Conservation (phyloP, 1,284 basidiomycete genomes). For the Agaricales sp. region DNA sequence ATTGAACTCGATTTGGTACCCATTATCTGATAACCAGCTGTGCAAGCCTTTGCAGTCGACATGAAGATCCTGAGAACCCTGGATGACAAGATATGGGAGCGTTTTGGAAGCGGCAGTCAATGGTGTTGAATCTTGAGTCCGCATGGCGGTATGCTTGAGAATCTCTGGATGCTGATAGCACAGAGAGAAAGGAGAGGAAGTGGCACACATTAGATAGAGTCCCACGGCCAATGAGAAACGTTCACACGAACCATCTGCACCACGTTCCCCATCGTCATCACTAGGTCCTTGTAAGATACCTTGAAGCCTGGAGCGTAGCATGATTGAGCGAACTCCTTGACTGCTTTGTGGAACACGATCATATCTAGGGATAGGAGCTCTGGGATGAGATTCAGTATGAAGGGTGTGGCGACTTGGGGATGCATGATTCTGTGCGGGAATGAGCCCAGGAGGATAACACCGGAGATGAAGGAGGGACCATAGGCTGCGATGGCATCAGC, state of each 20-base stretch:
- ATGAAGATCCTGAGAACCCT: not conserved
- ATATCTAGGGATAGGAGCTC: not conserved
- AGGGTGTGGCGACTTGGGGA: not conserved
- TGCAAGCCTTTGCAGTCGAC: not conserved
- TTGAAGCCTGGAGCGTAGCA: not conserved
- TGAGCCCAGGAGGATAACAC: not conserved
- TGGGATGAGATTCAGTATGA: not conserved
- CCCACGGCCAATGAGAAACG: not conserved
- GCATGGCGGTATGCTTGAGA: not conserved
- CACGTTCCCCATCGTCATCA: not conserved
- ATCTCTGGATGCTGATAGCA: not conserved
- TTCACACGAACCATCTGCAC: not conserved
- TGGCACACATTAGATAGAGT: no score
- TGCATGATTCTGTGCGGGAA: not conserved
- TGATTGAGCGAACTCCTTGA: not conserved
- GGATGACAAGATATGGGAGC: not conserved
- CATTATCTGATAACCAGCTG: not conserved
- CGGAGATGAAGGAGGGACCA: not conserved
- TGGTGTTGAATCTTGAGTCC: not conserved
- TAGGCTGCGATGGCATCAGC: slow-evolving; percentile 1
- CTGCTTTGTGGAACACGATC: not conserved
- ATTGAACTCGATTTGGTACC: not conserved
- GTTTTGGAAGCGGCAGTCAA: not conserved
- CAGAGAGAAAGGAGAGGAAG: no score
- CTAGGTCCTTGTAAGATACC: not conserved